Conservation (phyloP, 768 basidiomycete species). For the Gloeopeniophorella convolvens region DNA sequence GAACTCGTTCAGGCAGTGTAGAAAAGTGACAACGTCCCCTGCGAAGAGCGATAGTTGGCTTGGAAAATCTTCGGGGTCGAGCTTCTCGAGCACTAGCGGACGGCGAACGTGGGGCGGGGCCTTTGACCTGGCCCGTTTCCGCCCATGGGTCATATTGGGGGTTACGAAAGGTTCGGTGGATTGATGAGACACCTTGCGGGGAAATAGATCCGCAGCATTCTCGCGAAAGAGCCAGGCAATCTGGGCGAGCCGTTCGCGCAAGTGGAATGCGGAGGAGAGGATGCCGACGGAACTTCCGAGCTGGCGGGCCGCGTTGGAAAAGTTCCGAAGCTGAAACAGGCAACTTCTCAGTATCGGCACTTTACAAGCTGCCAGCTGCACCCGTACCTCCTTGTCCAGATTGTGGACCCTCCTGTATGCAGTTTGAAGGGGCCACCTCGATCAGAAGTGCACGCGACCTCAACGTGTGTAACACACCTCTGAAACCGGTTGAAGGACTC, state of each 20-base stretch:
- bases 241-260: conserved; percentile 63
- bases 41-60: conserved; percentile 56
- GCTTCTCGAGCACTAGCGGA: conserved; percentile 47
- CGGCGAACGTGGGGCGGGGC: conserved; percentile 41
- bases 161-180: conserved; percentile 34
- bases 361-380: not conserved
- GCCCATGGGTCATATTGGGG: conserved; percentile 30
- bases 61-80: conserved; percentile 63
- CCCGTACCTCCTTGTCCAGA: conserved; percentile 55
- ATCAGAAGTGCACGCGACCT: not conserved
- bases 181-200: conserved; percentile 48
- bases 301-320: conserved; percentile 70
- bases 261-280: conserved; percentile 63
- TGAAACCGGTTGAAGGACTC: conserved; percentile 60
- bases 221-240: conserved; percentile 66
- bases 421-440: conserved; percentile 5
- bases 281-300: conserved; percentile 74
- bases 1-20: conserved; percentile 69
- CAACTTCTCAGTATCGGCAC: conserved; percentile 4
- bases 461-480: conserved; percentile 34
- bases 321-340: conserved; percentile 57
- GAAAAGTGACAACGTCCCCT: conserved; percentile 59
- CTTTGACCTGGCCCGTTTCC: conserved; percentile 30
- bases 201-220: conserved; percentile 74
- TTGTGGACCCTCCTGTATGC: conserved; percentile 46